Conservation (phyloP, 306 rosid species). For the Medicago truncatula region DNA sequence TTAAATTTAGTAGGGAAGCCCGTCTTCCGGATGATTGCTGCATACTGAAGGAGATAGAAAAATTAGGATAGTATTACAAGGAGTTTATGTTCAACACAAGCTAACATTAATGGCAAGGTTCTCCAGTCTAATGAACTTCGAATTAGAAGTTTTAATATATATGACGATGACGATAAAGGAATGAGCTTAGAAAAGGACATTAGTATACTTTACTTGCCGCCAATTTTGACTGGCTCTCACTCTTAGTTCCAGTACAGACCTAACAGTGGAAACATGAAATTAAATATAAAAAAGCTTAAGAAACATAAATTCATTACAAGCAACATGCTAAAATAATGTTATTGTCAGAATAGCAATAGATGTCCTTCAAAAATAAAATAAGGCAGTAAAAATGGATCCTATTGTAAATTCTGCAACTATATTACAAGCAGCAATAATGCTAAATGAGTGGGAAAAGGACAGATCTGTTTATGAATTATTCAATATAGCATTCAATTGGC, state of each 20-base stretch:
- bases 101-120: slow-evolving; percentile 6
- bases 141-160: slow-evolving; percentile 9
- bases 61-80: slow-evolving; percentile 23
- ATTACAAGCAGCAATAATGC: background rate
- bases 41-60: slow-evolving; percentile 66
- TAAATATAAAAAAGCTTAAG: slow-evolving; percentile 29
- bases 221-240: slow-evolving; percentile 85
- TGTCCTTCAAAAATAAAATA: background rate
- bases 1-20: slow-evolving; percentile 84
- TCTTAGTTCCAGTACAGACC: slow-evolving; percentile 94
- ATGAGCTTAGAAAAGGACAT: slow-evolving; percentile 9
- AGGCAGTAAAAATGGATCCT: background rate
- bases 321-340: background rate
- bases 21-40: slow-evolving; percentile 79
- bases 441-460: background rate
- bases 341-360: background rate
- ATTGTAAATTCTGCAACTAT: background rate
- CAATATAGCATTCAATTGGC: background rate
- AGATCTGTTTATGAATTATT: background rate
- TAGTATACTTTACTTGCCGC: slow-evolving; percentile 86
- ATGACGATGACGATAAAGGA: background rate
- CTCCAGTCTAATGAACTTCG: background rate
- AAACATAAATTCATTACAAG: background rate
- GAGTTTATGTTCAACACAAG: slow-evolving; percentile 30
- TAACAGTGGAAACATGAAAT: slow-evolving; percentile 46